Evolutionary conservation across 257 asterid species (phyloP).

Genomic region (Solanum acaule): DNA sequence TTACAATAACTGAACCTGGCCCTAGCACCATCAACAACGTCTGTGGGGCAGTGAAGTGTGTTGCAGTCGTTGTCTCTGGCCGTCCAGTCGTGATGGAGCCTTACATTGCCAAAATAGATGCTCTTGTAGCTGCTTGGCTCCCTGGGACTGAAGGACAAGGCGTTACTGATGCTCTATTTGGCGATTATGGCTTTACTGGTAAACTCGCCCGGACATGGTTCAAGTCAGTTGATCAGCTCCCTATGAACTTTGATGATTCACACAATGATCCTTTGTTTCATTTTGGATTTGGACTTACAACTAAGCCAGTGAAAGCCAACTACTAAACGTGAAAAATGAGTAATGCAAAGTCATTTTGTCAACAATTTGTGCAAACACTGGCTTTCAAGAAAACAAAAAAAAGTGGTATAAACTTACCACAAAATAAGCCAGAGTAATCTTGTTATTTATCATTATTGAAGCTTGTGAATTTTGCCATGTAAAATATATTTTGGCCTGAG

Average conservation of each 20-base stretch:
- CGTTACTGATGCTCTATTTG: constrained; percentile 55
- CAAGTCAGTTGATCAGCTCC: constrained; percentile 60
- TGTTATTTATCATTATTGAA: neutral
- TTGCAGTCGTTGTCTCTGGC: constrained; percentile 69
- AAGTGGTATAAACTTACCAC: neutral
- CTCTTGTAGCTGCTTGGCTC: constrained; percentile 86
- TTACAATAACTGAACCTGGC: constrained; percentile 52
- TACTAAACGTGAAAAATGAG: neutral
- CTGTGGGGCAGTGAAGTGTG: constrained; percentile 51
- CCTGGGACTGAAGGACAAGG: constrained; percentile 88
- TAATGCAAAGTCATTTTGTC: neutral
- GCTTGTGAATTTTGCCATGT: neutral
- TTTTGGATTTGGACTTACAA: constrained; percentile 59
- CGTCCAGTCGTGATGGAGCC: constrained; percentile 72
- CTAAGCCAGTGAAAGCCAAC: constrained; percentile 17
- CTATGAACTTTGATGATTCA: constrained; percentile 71
- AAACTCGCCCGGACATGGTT: constrained; percentile 88
- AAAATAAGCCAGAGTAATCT: neutral
- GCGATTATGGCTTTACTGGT: constrained; percentile 64
- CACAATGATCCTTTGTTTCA: constrained; percentile 71
- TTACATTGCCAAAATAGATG: constrained; percentile 34
- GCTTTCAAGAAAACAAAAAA: neutral
- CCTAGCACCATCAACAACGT: constrained; percentile 41
- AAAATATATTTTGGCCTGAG: neutral
- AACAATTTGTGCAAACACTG: neutral